A percentile compares a stretch with the other conserved stretches of the same genome.
These are phyloP conservation scores for Tephrocybe rancida DNA, from an alignment of 768 basidiomycete genomes.

Conservation along the genomic window DNA sequence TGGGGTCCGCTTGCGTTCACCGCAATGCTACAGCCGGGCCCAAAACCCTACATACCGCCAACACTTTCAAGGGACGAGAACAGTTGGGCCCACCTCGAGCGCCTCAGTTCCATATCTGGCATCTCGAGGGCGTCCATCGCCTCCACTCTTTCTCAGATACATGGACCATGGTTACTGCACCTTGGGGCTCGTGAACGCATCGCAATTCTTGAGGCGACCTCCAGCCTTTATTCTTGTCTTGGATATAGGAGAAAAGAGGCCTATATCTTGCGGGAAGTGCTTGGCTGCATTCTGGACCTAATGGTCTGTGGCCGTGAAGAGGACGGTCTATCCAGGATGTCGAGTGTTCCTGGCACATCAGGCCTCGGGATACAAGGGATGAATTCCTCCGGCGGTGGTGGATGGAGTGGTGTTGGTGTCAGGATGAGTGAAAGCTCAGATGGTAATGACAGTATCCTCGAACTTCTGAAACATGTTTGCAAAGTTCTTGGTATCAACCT, in stretches of 20 bases:
- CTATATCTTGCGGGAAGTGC: conserved; percentile 81
- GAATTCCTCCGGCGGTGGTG: conserved; percentile 31
- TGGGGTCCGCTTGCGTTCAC: conserved; percentile 82
- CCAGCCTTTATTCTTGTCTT: conserved; percentile 76
- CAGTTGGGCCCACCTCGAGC: conserved; percentile 58
- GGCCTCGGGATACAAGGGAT: conserved; percentile 53
- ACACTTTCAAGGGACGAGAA: conserved; percentile 51
- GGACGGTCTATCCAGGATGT: conserved; percentile 50
- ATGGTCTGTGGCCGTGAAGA: conserved; percentile 86
- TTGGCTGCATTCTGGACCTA: conserved; percentile 83
- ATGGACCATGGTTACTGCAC: conserved; percentile 87
- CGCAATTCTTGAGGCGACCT: conserved; percentile 65
- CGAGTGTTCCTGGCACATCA: conserved; percentile 39
- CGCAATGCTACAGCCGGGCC: conserved; percentile 69
- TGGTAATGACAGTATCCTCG: conserved; percentile 84
- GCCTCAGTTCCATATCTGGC: conserved; percentile 67
- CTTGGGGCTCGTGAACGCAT: conserved; percentile 79
- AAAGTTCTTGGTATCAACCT: conserved; percentile 82
- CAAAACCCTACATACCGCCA: conserved; percentile 61
- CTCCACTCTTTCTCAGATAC: conserved; percentile 63
- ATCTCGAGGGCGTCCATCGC: conserved; percentile 74
- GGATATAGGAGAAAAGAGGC: conserved; percentile 90
- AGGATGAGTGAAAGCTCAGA: conserved; percentile 72
- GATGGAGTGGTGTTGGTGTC: conserved; percentile 64
- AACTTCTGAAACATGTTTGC: conserved; percentile 73